phyloP scores from a whole-genome alignment of 2,329 filamentous ascomycete species.

The Aspergillus tamarii region DNA sequence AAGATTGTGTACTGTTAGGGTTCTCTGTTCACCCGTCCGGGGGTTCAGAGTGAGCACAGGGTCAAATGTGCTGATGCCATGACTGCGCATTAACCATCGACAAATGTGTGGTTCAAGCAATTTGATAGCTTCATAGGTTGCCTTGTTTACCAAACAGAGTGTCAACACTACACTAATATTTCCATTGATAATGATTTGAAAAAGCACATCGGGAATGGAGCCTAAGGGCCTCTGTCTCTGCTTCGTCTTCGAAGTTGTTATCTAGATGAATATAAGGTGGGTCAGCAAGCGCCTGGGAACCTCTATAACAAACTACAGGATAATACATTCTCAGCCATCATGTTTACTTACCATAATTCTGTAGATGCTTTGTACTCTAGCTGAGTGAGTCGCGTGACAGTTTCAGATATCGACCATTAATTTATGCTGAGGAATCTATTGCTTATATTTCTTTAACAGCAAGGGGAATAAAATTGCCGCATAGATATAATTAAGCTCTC shows the following conservation, averaged over 20 bases:
- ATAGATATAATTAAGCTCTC: conserved; percentile 15
- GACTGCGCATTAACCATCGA: conserved; percentile 33
- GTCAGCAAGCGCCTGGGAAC: not conserved
- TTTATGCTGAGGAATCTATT: not conserved
- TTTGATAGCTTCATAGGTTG: conserved; percentile 31
- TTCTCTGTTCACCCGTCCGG: conserved; percentile 24
- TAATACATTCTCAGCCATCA: not conserved
- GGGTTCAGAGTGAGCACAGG: conserved; percentile 52
- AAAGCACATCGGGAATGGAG: conserved; percentile 32
- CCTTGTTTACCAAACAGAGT: conserved; percentile 31
- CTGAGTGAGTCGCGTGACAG: not conserved
- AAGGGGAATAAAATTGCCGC: conserved; percentile 18
- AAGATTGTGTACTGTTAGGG: conserved; percentile 28
- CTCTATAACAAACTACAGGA: not conserved
- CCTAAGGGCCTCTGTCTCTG: conserved; percentile 24
- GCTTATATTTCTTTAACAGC: conserved; percentile 11
- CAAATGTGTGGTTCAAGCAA: conserved; percentile 32
- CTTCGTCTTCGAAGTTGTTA: conserved; percentile 12
- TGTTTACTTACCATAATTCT: not conserved
- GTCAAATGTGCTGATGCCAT: conserved; percentile 63
- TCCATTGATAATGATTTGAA: conserved; percentile 32
- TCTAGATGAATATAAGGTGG: conserved; percentile 5
- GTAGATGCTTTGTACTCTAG: not conserved
- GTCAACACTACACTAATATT: conserved; percentile 26
- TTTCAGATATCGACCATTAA: not conserved